Base-by-base conservation (phyloP, 2,329 filamentous ascomycete species). In the Microascus cirrosus region DNA sequence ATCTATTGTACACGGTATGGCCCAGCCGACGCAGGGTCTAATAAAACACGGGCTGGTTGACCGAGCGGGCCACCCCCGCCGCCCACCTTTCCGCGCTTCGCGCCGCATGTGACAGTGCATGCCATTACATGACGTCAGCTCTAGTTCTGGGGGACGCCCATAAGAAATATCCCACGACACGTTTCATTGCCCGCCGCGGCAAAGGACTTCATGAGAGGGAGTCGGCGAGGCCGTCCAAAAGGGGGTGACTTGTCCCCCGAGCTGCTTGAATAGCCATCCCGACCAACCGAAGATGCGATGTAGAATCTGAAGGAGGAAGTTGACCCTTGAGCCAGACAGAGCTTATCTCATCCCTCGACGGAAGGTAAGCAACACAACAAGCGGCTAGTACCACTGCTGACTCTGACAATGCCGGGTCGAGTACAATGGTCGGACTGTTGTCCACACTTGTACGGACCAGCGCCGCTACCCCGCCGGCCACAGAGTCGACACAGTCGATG, bases 401-500 rank as follows among this genome's bases (percentile, higher is more conserved):
- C 67, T 96, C 91, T 6, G 86, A 82, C 8, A 91, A 85, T 62
- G 89, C 85, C 1, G 92, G 91, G 69, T 97, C 93, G 54, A 96
- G 74, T 25, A 96, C 80, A 60, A 87, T 74, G 22, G 74, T 67
- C 7, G 77, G 68, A 36, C 65, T 61, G 22, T 67, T 63, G 28
- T 65, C 63, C 55, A 68, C 64, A 60, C 68, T 66, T 2, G 64
- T 61, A 62, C 71, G 69, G 15, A 94, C 85, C 54, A 95, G 71
- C 3, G 90, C 93, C 34, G 93, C 91, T 48, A 97, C 90, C 32
- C 94, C 94, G 11, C 92, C 94, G 34, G 88, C 83, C 20, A 96
- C 86, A 35, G 93, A 81, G 73, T 96, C 94, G 54, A 97, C 86
- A 68, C 91, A 96, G 68, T 99, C 94, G 61, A 99, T 96, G 10